phyloP scores from a whole-genome alignment of 768 basidiomycete genomes.

The Mycena alexandri region DNA sequence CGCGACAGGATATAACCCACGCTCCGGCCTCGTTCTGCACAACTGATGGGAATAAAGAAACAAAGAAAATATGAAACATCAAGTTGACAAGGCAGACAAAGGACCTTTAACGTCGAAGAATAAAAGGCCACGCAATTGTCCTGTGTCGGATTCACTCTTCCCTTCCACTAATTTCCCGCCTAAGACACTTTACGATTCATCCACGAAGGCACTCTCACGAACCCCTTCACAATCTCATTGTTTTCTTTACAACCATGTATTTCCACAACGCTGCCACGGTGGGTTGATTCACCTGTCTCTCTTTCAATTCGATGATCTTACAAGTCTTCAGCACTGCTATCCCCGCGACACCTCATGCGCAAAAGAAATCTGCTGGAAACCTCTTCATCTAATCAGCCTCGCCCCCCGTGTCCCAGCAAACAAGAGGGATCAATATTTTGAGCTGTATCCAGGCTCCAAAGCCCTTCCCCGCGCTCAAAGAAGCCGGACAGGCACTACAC shows the following conservation, averaged over 20 bases:
- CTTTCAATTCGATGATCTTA: constrained; percentile 3
- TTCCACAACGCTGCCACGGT: constrained; percentile 33
- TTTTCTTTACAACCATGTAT: constrained; percentile 17
- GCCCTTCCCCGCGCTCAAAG: constrained; percentile 20
- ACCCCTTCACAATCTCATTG: not conserved
- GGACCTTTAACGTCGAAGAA: not conserved
- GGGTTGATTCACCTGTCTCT: not conserved
- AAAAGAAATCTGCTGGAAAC: not conserved
- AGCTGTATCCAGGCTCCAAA: constrained; percentile 15
- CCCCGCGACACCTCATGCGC: not conserved
- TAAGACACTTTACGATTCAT: constrained; percentile 15
- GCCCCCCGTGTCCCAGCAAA: not conserved
- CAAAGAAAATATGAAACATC: constrained; percentile 25
- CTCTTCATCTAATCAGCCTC: not conserved
- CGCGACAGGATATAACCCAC: too few relatives aligned
- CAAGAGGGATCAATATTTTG: not conserved
- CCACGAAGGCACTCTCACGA: constrained; percentile 4
- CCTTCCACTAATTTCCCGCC: not conserved
- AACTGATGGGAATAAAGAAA: not conserved
- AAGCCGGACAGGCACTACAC: not conserved
- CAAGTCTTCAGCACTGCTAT: constrained; percentile 9
- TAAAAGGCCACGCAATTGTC: constrained; percentile 21
- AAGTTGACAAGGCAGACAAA: constrained; percentile 23
- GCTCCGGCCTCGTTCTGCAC: too few relatives aligned
- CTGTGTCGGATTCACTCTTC: constrained; percentile 3